Evolutionary conservation across 768 basidiomycete genomes (phyloP).

Genomic region (Leccinum truebloodii): DNA sequence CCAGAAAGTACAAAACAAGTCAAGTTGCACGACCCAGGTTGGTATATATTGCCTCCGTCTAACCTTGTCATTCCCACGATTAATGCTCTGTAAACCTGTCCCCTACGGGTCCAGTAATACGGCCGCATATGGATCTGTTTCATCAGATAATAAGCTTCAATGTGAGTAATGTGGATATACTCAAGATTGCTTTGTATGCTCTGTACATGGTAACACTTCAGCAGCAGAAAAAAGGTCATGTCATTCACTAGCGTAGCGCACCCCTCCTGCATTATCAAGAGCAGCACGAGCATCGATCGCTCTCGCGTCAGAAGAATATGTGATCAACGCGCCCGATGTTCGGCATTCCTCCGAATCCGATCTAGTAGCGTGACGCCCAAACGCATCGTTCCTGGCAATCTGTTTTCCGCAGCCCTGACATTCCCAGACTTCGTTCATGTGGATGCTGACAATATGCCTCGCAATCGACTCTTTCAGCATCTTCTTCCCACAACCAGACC

Average conservation of each 20-base stretch:
- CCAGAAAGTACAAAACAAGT: no score
- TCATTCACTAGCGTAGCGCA: conserved; percentile 1
- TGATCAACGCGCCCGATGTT: conserved; percentile 8
- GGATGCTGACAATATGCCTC: conserved; percentile 19
- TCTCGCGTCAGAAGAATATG: conserved; percentile 7
- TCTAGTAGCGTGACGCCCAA: conserved; percentile 5
- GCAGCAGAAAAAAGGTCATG: no score
- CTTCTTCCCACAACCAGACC: conserved; percentile 13
- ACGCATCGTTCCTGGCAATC: conserved; percentile 11
- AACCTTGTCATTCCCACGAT: no score
- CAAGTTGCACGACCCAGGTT: no score
- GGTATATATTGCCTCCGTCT: no score
- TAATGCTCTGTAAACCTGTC: no score
- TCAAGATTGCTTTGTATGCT: no score
- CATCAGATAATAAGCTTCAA: background rate
- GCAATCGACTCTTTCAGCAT: conserved; percentile 29
- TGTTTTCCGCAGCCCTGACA: conserved; percentile 18
- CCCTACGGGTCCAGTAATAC: no score
- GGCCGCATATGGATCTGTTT: background rate
- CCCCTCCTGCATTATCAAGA: conserved; percentile 4
- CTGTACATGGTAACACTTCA: no score
- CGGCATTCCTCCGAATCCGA: conserved; percentile 6
- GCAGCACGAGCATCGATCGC: conserved; percentile 9
- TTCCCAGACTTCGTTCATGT: conserved; percentile 18
- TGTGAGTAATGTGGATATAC: background rate